phyloP scores from a whole-genome alignment of 148 eudicot genomes.

The Amaranthus palmeri region DNA sequence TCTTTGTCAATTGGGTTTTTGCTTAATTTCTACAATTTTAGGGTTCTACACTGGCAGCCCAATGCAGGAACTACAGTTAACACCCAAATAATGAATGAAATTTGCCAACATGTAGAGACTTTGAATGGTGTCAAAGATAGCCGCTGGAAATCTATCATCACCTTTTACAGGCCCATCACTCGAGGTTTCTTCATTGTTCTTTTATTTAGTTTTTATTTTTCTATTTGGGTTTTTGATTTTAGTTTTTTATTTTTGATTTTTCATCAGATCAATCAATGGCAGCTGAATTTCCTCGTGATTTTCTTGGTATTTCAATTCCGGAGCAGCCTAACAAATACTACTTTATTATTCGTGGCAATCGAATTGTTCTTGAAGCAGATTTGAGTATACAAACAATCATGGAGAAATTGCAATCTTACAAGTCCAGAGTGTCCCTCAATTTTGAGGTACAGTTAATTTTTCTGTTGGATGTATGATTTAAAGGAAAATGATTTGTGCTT shows the following conservation, averaged over 20 bases:
- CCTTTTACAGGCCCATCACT: slow-evolving; percentile 70
- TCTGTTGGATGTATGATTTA: not conserved
- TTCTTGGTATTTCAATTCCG: slow-evolving; percentile 60
- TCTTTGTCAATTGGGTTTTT: not conserved
- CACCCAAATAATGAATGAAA: slow-evolving; percentile 72
- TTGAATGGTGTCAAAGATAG: slow-evolving; percentile 88
- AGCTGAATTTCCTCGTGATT: slow-evolving; percentile 73
- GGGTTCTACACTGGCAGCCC: slow-evolving; percentile 92
- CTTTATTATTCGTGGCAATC: slow-evolving; percentile 68
- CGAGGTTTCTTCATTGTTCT: slow-evolving; percentile 43
- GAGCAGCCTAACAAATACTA: slow-evolving; percentile 84
- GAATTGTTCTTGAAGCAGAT: slow-evolving; percentile 79
- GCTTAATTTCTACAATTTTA: slow-evolving; percentile 13
- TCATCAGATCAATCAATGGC: slow-evolving; percentile 52
- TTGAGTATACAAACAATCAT: slow-evolving; percentile 69
- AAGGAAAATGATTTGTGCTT: not conserved
- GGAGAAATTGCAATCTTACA: slow-evolving; percentile 93
- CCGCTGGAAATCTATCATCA: slow-evolving; percentile 71
- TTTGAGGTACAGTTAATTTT: slow-evolving; percentile 54
- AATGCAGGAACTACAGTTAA: slow-evolving; percentile 68
- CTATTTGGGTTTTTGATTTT: not conserved
- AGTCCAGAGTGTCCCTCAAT: slow-evolving; percentile 68
- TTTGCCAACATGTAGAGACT: slow-evolving; percentile 69
- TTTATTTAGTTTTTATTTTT: too few relatives aligned
- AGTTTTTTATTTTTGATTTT: not conserved